These are phyloP conservation scores for Claviceps maximensis DNA, from an alignment of 2,329 filamentous ascomycete species.

Conservation along the genomic window DNA sequence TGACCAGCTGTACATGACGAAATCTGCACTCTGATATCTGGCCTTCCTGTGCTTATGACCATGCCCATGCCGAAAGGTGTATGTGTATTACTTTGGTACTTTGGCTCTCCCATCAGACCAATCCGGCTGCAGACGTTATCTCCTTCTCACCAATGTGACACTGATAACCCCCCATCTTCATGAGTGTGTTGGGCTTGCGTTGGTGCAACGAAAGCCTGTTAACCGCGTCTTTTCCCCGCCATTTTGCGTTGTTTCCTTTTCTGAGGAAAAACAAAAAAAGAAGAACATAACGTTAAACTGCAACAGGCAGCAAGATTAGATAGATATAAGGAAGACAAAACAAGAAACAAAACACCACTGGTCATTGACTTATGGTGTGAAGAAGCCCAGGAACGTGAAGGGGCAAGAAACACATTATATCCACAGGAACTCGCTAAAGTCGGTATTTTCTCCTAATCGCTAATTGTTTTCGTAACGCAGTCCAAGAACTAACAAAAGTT, in stretches of 20 bases:
- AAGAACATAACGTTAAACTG: neutral
- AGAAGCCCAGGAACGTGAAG: too few species aligned
- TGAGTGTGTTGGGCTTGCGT: neutral
- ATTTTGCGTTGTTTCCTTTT: too few species aligned
- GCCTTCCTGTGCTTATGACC: neutral
- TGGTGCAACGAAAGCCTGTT: too few species aligned
- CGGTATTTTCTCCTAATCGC: neutral
- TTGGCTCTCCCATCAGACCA: neutral
- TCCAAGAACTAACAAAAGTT: slow-evolving; percentile 8
- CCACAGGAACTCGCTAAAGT: neutral
- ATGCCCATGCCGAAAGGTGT: neutral
- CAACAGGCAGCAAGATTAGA: neutral
- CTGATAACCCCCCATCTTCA: neutral
- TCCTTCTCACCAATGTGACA: neutral
- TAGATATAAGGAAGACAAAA: neutral
- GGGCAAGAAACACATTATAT: too few species aligned
- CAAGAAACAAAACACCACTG: neutral
- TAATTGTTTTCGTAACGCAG: slow-evolving; percentile 11
- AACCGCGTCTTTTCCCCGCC: too few species aligned
- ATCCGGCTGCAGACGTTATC: neutral
- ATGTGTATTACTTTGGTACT: neutral
- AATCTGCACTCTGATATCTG: neutral
- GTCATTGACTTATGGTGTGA: neutral
- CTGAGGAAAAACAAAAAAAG: too few species aligned
- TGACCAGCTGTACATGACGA: neutral